These are phyloP conservation scores for Hemileia vastatrix DNA, from an alignment of 1,284 basidiomycete genomes.

Conservation along the genomic window DNA sequence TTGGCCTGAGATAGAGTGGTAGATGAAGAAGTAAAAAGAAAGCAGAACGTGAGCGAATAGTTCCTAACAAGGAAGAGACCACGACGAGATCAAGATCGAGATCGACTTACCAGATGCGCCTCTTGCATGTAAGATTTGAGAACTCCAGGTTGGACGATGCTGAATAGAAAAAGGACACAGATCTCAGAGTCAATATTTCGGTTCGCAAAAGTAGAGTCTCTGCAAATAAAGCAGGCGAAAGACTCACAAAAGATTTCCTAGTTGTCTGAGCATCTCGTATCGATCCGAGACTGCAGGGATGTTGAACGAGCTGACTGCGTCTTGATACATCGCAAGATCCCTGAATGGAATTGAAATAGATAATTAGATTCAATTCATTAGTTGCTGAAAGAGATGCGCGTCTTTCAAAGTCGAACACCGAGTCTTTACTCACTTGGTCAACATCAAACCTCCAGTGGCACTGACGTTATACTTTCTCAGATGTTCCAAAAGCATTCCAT, in stretches of 20 bases:
- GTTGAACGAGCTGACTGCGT: constrained; percentile 34
- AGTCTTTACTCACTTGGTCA: constrained; percentile 32
- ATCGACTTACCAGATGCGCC: constrained; percentile 30
- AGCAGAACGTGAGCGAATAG: too few relatives aligned
- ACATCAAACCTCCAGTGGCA: constrained; percentile 41
- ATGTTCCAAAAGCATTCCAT: constrained; percentile 40
- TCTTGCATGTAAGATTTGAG: constrained; percentile 43
- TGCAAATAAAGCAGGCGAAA: too few relatives aligned
- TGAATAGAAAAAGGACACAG: too few relatives aligned
- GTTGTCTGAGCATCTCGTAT: constrained; percentile 43
- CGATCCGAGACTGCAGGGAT: constrained; percentile 36
- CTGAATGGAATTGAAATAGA: constrained; percentile 4
- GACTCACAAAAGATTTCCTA: too few relatives aligned
- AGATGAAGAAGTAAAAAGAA: background rate
- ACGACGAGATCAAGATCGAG: background rate
- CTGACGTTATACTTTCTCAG: constrained; percentile 40
- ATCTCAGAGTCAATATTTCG: too few relatives aligned
- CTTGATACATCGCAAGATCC: constrained; percentile 42
- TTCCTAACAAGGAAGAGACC: too few relatives aligned
- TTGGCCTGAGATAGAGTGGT: constrained; percentile 23
- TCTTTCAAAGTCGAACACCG: background rate
- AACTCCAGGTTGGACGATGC: constrained; percentile 39
- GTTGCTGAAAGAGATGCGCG: too few relatives aligned
- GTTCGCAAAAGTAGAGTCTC: too few relatives aligned
- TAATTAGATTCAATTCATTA: too few relatives aligned